phyloP scores from a whole-genome alignment of 306 rosid species.

The Cicer bijugum region DNA sequence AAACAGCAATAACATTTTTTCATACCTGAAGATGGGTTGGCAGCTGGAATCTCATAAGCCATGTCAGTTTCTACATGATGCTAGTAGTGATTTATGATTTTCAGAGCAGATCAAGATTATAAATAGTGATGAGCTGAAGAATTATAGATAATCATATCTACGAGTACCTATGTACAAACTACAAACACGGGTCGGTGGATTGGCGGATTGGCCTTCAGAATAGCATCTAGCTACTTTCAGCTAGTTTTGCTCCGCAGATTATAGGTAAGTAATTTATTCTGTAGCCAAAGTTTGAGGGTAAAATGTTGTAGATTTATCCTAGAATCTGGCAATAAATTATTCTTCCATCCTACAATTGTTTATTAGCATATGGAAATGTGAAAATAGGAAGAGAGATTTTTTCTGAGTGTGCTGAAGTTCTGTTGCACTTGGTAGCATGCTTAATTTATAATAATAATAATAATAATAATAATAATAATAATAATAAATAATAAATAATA shows the following conservation, averaged over 20 bases:
- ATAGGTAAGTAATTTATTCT: conserved; percentile 1
- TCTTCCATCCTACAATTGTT: neutral
- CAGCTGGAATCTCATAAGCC: conserved; percentile 31
- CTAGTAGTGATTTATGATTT: conserved; percentile 17
- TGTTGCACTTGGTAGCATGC: neutral
- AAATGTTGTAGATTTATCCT: conserved; percentile 29
- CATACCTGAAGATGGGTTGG: conserved; percentile 21
- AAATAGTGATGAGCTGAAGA: conserved; percentile 28
- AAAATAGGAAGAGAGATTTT: neutral
- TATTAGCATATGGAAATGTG: conserved; percentile 15
- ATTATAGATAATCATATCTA: conserved; percentile 34
- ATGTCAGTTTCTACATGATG: conserved; percentile 42
- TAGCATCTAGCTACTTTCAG: conserved; percentile 27
- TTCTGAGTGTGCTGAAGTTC: neutral
- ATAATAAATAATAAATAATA: too few relatives aligned
- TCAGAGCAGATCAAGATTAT: conserved; percentile 30
- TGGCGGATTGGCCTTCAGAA: conserved; percentile 32
- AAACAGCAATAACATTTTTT: conserved; percentile 47
- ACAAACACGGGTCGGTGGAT: neutral
- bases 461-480: too few relatives aligned
- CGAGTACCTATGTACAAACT: conserved; percentile 16
- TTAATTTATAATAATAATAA: neutral
- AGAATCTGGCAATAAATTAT: conserved; percentile 37
- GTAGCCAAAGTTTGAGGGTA: conserved; percentile 11
- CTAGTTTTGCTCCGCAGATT: conserved; percentile 22